A percentile compares a stretch with the other conserved stretches of the same genome.
Evolutionary conservation across 306 rosid species (phyloP).

Genomic region (Citrullus colocynthis): DNA sequence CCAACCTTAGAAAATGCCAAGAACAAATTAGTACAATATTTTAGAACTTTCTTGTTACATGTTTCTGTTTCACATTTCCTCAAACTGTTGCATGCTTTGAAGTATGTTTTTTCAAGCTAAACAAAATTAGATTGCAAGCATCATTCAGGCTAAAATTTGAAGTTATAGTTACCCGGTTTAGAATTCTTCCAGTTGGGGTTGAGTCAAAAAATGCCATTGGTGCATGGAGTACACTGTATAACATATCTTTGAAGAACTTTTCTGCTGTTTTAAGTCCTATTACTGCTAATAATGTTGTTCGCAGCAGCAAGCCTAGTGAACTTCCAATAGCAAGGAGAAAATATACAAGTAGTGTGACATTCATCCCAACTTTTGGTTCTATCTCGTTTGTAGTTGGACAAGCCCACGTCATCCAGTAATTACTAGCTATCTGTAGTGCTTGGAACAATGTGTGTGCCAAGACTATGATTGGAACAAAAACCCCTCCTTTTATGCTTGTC

Average conservation of each 20-base stretch:
- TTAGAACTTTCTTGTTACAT: not conserved
- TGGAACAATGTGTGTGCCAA: constrained; percentile 84
- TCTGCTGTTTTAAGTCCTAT: constrained; percentile 75
- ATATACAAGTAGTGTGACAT: constrained; percentile 43
- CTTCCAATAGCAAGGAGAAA: constrained; percentile 56
- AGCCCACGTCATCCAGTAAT: constrained; percentile 98
- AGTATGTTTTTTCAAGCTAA: not conserved
- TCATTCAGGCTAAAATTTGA: not conserved
- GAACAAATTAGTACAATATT: not conserved
- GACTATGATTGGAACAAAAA: constrained; percentile 62
- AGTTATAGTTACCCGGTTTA: constrained; percentile 53
- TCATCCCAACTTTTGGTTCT: constrained; percentile 42
- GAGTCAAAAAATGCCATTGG: constrained; percentile 94
- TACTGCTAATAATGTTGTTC: constrained; percentile 43
- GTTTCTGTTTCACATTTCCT: not conserved
- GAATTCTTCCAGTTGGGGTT: constrained; percentile 89
- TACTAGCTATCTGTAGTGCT: constrained; percentile 71
- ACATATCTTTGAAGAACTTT: constrained; percentile 57
- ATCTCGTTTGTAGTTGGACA: constrained; percentile 58
- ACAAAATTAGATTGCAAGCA: not conserved
- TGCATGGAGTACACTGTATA: constrained; percentile 51
- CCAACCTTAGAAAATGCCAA: not conserved
- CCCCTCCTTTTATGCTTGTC: constrained; percentile 60
- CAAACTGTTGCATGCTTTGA: not conserved
- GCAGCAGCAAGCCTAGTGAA: constrained; percentile 47